phyloP scores from a whole-genome alignment of 1,139 yeast genomes.

The Ashbya aceris region DNA sequence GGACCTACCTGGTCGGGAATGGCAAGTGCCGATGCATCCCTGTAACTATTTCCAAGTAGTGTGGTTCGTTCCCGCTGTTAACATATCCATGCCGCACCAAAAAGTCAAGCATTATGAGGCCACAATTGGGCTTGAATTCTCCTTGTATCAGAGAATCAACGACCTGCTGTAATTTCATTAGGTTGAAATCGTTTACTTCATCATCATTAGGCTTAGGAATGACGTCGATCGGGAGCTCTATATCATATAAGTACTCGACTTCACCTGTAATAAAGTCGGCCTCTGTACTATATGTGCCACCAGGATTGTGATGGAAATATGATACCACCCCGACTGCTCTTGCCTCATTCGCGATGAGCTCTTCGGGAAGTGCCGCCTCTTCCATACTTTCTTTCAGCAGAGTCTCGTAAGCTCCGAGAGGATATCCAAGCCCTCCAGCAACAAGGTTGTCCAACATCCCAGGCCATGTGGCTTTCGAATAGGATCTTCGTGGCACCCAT shows the following conservation, averaged over 20 bases:
- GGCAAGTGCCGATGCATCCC: slow-evolving; percentile 64
- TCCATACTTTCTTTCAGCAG: slow-evolving; percentile 78
- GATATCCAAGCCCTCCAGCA: slow-evolving; percentile 90
- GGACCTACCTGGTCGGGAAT: slow-evolving; percentile 42
- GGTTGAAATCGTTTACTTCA: slow-evolving; percentile 66
- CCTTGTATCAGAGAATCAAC: slow-evolving; percentile 38
- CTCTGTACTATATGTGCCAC: slow-evolving; percentile 31
- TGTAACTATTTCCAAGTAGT: slow-evolving; percentile 47
- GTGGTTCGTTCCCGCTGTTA: slow-evolving; percentile 51
- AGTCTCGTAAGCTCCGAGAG: slow-evolving; percentile 67
- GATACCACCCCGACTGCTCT: slow-evolving; percentile 57
- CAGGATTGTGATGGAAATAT: slow-evolving; percentile 43
- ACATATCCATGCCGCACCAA: slow-evolving; percentile 71
- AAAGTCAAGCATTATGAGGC: slow-evolving; percentile 69
- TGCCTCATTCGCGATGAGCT: slow-evolving; percentile 39
- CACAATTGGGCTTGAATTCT: slow-evolving; percentile 86
- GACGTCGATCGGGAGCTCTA: slow-evolving; percentile 43
- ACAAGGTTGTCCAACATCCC: slow-evolving; percentile 86
- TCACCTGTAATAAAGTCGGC: slow-evolving; percentile 74
- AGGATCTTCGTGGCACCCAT: slow-evolving; percentile 82
- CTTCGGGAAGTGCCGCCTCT: slow-evolving; percentile 70
- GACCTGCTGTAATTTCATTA: slow-evolving; percentile 55
- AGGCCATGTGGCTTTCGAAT: slow-evolving; percentile 77
- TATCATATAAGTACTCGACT: slow-evolving; percentile 70
- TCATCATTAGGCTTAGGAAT: slow-evolving; percentile 73